phyloP scores from a whole-genome alignment of 192 early-diverging fungal genomes.

The Chytriomyces hyalinus region DNA sequence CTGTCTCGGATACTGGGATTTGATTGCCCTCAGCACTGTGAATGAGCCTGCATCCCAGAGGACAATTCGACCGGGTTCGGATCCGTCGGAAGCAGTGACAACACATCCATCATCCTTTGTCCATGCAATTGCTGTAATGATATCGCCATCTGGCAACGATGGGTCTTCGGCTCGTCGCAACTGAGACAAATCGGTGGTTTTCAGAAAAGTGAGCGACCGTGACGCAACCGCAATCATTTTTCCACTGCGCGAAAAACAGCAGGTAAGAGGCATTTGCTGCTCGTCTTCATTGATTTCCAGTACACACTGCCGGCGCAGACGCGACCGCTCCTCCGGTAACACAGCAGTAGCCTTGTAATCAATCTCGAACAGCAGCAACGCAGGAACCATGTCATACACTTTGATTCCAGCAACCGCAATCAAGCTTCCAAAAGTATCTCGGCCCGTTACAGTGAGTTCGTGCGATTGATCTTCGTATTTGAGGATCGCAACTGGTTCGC shows the following conservation, averaged over 20 bases:
- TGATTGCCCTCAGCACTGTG: conserved; percentile 32
- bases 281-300: conserved; percentile 20
- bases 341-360: neutral
- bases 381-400: conserved; percentile 6
- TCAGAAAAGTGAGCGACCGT: conserved; percentile 24
- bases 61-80: conserved; percentile 38
- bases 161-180: conserved; percentile 23
- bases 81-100: conserved; percentile 38
- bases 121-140: conserved; percentile 40
- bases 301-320: neutral
- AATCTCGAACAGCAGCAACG: conserved; percentile 11
- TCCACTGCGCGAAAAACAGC: conserved; percentile 32
- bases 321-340: conserved; percentile 15
- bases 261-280: conserved; percentile 27
- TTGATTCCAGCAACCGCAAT: conserved; percentile 32
- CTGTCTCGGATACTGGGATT: conserved; percentile 40
- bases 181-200: conserved; percentile 7
- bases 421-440: conserved; percentile 35
- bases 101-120: conserved; percentile 42
- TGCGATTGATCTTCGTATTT: conserved; percentile 11
- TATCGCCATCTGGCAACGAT: conserved; percentile 30
- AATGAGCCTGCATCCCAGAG: conserved; percentile 37
- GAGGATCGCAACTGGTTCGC: conserved; percentile 35
- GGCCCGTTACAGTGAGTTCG: conserved; percentile 26
- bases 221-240: conserved; percentile 28